Base-by-base conservation (phyloP, 2,329 filamentous ascomycete species). In the Bretziella fagacearum region DNA sequence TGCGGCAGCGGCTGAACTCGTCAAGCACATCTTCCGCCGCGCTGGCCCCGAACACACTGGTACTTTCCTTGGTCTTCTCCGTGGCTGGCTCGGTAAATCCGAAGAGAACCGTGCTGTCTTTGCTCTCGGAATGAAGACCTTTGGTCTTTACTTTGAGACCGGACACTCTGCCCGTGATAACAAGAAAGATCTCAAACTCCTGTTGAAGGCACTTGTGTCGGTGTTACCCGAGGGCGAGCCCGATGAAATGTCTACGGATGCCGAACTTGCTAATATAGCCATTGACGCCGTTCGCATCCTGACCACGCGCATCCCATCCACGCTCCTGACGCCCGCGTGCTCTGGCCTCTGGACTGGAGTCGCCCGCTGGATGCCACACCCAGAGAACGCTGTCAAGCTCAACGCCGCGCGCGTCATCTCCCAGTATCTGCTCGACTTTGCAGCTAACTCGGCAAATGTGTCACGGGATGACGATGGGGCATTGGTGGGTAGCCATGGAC, bases 351-450 rank as follows among this genome's bases (percentile, higher is more conserved):
- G 91, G 89, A 61, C 63, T 1, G 68, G 71, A 7, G 67, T 91
- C 13, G 73, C 77, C 47, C 66, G 70, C 30, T 81, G 80, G 54
- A 70, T 94, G 15, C 76, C 77, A 17, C 84, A 84, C 56, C 72
- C 76, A 1, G 76, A 91, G 53, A 64, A 73, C 2, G 75, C 77
- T 60, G 78, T 95, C 50, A 89, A 91, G 59, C 70, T 85, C 43
- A 79, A 78, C 6, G 76, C 85, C 15, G 74, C 86, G 8, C 79
- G 75, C 51, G 67, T 96, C 15, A 65, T 87, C 33, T 80, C 80
- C 40, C 68, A 71, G n/a, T 91, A 84, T 61, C 77, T 95, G 55
- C 74, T 78, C 3, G 83, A 94, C 59, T 77, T 93, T 53, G 82
- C 81, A 18, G 71, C 72, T 51, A 51, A 51, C 32, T 20, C 35